Conservation (phyloP, 2,329 filamentous ascomycete species). For the Mycogone perniciosa region DNA sequence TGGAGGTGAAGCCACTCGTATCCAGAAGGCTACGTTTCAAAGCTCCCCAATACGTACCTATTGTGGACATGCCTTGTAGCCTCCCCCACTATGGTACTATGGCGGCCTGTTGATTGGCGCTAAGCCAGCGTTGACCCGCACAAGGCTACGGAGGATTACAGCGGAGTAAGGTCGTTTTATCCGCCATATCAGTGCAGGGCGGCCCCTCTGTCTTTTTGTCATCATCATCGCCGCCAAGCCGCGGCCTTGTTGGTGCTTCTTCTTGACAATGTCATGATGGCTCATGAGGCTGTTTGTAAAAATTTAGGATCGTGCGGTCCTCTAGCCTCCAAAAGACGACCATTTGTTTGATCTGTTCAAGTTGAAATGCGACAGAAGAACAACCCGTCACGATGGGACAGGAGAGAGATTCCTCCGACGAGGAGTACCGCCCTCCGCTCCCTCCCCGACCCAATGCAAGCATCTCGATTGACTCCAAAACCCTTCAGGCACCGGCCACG, state of each 20-base stretch:
- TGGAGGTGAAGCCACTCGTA: slow-evolving; percentile 1
- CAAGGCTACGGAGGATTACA: not conserved
- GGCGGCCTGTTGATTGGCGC: not conserved
- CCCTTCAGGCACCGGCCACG: slow-evolving; percentile 61
- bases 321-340: slow-evolving; percentile 1
- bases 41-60: not conserved
- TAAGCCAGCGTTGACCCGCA: not conserved
- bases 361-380: slow-evolving; percentile 24
- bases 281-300: slow-evolving; percentile 1
- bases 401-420: slow-evolving; percentile 26
- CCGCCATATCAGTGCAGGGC: not conserved
- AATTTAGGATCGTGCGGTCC: slow-evolving; percentile 1
- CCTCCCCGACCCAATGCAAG: slow-evolving; percentile 44
- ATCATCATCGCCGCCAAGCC: not conserved
- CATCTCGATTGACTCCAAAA: slow-evolving; percentile 30
- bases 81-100: slow-evolving; percentile 7
- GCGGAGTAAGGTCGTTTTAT: not conserved
- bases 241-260: slow-evolving; percentile 3
- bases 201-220: not conserved
- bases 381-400: slow-evolving; percentile 22
- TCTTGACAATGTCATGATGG: slow-evolving; percentile 12
- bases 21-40: slow-evolving; percentile 13
- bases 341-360: not conserved
- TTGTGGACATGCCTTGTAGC: not conserved
- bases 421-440: slow-evolving; percentile 47